Percentiles rank a stretch among this genome's conserved stretches.
These are phyloP conservation scores for Musa troglodytarum DNA, from an alignment of 176 grass and related monocot species.

Conservation along the genomic window DNA sequence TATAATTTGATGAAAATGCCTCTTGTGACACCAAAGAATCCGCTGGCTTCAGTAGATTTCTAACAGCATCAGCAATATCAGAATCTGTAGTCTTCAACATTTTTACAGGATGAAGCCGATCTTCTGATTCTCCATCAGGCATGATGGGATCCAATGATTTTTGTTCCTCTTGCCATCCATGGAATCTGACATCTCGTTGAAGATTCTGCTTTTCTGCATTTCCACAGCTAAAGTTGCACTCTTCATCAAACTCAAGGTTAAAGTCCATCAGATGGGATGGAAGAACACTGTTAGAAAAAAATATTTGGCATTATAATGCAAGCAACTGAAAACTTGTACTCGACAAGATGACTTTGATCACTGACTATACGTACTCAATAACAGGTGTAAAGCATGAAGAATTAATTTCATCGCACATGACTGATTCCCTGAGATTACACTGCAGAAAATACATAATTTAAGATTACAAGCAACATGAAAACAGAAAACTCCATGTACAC, in stretches of 20 bases:
- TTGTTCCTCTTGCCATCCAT: background rate
- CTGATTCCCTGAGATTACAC: slow-evolving; percentile 21
- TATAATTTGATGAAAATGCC: too few species aligned
- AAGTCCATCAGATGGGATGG: slow-evolving; percentile 45
- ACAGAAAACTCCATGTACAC: background rate
- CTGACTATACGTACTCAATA: slow-evolving; percentile 54
- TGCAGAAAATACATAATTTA: slow-evolving; percentile 25
- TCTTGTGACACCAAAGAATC: background rate
- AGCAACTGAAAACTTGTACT: slow-evolving; percentile 19
- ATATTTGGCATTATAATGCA: slow-evolving; percentile 16
- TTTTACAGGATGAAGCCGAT: background rate
- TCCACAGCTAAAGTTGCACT: slow-evolving; percentile 17
- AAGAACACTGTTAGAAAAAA: slow-evolving; percentile 60
- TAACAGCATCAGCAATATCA: background rate
- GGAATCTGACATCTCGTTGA: background rate
- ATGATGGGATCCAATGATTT: background rate
- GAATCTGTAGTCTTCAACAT: background rate
- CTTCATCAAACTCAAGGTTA: slow-evolving; percentile 28
- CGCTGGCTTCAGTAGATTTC: background rate
- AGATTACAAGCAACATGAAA: slow-evolving; percentile 2
- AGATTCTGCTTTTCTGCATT: slow-evolving; percentile 22
- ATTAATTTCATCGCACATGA: slow-evolving; percentile 22
- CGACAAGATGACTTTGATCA: background rate
- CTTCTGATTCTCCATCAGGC: background rate
- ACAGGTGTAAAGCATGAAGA: slow-evolving; percentile 67